A percentile compares a stretch with the other conserved stretches of the same genome.
Conservation (phyloP, 495 filamentous ascomycete species). For the Neurospora terricola region DNA sequence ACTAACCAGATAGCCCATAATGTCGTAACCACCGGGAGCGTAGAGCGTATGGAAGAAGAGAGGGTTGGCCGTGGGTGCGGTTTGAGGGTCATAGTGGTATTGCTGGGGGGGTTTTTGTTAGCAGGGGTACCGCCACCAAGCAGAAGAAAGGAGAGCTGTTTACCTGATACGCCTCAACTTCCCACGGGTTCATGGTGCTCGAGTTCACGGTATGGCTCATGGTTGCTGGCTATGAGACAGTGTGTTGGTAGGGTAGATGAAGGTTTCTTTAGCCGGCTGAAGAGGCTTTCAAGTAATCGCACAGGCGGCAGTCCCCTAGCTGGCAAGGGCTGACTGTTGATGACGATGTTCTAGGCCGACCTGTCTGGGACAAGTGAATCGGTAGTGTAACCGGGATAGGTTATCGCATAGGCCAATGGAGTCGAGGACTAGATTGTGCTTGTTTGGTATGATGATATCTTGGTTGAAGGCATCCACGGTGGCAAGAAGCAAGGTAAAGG, state of each 20-base stretch:
- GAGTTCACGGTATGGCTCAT: neutral
- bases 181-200: constrained; percentile 17
- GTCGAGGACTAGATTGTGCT: neutral
- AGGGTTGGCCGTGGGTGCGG: constrained; percentile 11
- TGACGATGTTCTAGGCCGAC: neutral
- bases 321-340: neutral
- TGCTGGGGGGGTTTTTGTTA: neutral
- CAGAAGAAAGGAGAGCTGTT: neutral
- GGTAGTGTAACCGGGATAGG: constrained; percentile 7
- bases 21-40: constrained; percentile 33
- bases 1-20: constrained; percentile 39
- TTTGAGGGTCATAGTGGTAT: neutral
- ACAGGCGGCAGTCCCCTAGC: neutral
- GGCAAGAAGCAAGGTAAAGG: neutral
- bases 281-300: neutral
- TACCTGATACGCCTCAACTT: constrained; percentile 14
- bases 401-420: neutral
- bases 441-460: constrained; percentile 1
- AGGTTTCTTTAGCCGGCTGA: neutral
- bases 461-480: constrained; percentile 1
- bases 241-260: neutral
- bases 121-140: neutral
- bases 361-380: neutral
- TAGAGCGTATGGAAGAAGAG: constrained; percentile 42
- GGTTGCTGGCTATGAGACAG: neutral